These are phyloP conservation scores for Dimargaris verticillata DNA, from an alignment of 192 early-diverging fungal genomes.

Conservation along the genomic window DNA sequence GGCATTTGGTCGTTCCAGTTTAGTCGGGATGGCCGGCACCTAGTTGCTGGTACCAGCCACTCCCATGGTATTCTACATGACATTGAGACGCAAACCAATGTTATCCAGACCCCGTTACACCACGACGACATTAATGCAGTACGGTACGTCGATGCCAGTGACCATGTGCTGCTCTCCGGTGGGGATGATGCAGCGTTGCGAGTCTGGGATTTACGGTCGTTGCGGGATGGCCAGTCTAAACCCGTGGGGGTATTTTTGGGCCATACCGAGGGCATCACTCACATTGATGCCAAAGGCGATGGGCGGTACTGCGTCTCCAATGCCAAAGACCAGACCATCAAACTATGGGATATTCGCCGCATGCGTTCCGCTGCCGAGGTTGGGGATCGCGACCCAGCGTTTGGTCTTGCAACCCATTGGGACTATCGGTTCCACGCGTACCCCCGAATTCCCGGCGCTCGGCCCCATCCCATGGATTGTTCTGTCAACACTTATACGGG, in stretches of 20 bases:
- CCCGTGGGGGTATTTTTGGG: slow-evolving; percentile 45
- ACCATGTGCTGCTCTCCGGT: slow-evolving; percentile 43
- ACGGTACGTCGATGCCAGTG: slow-evolving; percentile 30
- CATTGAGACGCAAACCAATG: slow-evolving; percentile 28
- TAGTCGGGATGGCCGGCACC: slow-evolving; percentile 36
- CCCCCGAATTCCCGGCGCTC: slow-evolving; percentile 15
- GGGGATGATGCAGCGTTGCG: slow-evolving; percentile 41
- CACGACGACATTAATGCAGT: slow-evolving; percentile 52
- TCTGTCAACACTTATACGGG: slow-evolving; percentile 44
- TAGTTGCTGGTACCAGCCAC: slow-evolving; percentile 37
- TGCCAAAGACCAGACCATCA: slow-evolving; percentile 55
- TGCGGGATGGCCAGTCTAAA: slow-evolving; percentile 17
- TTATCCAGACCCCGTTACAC: slow-evolving; percentile 35
- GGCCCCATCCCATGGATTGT: slow-evolving; percentile 28
- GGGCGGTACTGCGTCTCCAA: slow-evolving; percentile 45
- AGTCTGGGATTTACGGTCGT: slow-evolving; percentile 42
- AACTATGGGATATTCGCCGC: slow-evolving; percentile 44
- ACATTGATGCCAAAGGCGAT: slow-evolving; percentile 43
- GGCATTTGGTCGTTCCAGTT: slow-evolving; percentile 45
- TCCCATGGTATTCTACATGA: slow-evolving; percentile 23
- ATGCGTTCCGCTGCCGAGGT: not conserved
- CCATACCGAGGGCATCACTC: slow-evolving; percentile 56
- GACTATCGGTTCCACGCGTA: slow-evolving; percentile 25
- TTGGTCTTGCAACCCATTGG: slow-evolving; percentile 11
- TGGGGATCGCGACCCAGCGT: slow-evolving; percentile 16